Percentiles rank a stretch among this genome's conserved stretches.
phyloP scores from a whole-genome alignment of 2,329 filamentous ascomycete genomes.

The Macrophomina phaseolina region DNA sequence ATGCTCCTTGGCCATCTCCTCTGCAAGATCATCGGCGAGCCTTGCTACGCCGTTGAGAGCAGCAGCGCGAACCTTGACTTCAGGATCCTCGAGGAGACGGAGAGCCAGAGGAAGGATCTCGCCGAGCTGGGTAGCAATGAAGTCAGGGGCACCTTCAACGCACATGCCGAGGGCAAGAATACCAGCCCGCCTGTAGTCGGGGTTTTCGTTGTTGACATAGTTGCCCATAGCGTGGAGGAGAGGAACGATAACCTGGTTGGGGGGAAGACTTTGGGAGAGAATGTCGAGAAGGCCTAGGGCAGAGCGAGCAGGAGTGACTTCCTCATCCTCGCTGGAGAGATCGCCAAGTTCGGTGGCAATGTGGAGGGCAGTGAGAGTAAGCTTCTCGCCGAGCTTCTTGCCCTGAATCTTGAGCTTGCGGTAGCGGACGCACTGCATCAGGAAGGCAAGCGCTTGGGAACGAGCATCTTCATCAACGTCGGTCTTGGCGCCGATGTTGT shows the following conservation, averaged over 20 bases:
- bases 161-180: conserved; percentile 92
- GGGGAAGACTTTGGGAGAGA: conserved; percentile 84
- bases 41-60: conserved; percentile 87
- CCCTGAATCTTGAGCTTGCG: conserved; percentile 95
- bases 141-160: conserved; percentile 95
- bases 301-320: conserved; percentile 82
- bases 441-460: conserved; percentile 88
- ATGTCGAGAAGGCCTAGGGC: conserved; percentile 89
- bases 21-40: conserved; percentile 89
- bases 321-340: conserved; percentile 74
- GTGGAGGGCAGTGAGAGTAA: conserved; percentile 86
- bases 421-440: conserved; percentile 90
- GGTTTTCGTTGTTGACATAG: conserved; percentile 76
- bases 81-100: conserved; percentile 81
- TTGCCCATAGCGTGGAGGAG: conserved; percentile 83
- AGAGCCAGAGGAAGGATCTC: conserved; percentile 85
- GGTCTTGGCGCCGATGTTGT: conserved; percentile 79
- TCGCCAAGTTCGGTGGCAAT: conserved; percentile 89
- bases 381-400: conserved; percentile 82
- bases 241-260: conserved; percentile 91
- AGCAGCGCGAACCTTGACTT: conserved; percentile 82
- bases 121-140: conserved; percentile 90
- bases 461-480: conserved; percentile 83
- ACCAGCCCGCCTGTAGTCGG: conserved; percentile 84
- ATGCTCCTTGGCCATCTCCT: conserved; percentile 87